phyloP scores from a whole-genome alignment of 768 basidiomycete genomes.

The Phlebiopsis gigantea region DNA sequence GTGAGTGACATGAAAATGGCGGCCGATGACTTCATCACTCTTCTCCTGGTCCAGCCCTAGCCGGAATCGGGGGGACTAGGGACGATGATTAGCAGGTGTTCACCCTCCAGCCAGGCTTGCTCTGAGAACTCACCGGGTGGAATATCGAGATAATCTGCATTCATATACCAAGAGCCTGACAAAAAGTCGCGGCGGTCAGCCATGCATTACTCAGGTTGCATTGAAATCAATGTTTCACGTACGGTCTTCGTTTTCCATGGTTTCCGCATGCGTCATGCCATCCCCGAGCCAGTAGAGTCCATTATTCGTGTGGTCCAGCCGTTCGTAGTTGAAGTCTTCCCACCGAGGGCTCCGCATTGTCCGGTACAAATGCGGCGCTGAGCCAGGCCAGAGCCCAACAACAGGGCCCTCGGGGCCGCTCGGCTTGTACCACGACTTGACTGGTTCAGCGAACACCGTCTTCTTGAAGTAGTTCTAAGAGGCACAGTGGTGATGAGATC shows the following conservation, averaged over 20 bases:
- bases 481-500: not conserved
- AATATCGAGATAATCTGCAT: not conserved
- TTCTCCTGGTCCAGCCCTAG: too few species aligned
- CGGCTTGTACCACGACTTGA: constrained; percentile 60
- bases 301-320: constrained; percentile 37
- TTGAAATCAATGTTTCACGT: not conserved
- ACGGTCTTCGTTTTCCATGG: constrained; percentile 30
- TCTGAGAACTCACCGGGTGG: not conserved
- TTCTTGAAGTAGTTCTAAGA: not conserved
- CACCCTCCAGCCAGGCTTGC: too few species aligned
- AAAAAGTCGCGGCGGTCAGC: not conserved
- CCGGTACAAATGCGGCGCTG: constrained; percentile 43
- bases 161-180: not conserved
- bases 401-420: constrained; percentile 54
- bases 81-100: too few species aligned
- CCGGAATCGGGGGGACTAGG: too few species aligned
- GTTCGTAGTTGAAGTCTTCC: constrained; percentile 59
- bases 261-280: constrained; percentile 51
- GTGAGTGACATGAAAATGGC: too few species aligned
- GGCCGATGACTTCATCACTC: too few species aligned
- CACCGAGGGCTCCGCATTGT: constrained; percentile 52
- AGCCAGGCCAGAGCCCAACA: constrained; percentile 57
- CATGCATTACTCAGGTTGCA: too few species aligned
- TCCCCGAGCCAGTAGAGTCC: constrained; percentile 57
- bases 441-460: constrained; percentile 55